Percentiles rank a stretch among this genome's conserved stretches.
phyloP scores from a whole-genome alignment of 2,329 filamentous ascomycete genomes.

The Phaeoacremonium minimum region DNA sequence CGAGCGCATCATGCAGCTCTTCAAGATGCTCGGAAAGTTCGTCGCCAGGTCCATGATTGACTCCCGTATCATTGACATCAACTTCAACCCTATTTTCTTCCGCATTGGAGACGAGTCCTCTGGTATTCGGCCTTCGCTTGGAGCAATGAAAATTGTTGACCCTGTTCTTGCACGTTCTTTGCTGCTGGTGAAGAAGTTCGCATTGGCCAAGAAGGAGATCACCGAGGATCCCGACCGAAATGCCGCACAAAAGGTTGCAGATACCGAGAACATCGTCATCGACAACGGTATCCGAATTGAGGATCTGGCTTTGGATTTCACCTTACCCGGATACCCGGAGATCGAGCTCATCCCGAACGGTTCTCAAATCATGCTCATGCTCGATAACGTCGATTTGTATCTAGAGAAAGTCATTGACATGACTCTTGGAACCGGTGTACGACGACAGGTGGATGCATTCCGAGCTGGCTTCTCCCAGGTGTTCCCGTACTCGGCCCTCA shows the following conservation, averaged over 20 bases:
- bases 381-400: slow-evolving; percentile 87
- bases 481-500: slow-evolving; percentile 89
- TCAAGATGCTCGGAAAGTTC: slow-evolving; percentile 93
- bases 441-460: slow-evolving; percentile 87
- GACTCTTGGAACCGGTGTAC: slow-evolving; percentile 85
- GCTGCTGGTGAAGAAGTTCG: slow-evolving; percentile 83
- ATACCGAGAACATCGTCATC: slow-evolving; percentile 65
- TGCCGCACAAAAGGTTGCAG: slow-evolving; percentile 64
- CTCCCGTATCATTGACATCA: slow-evolving; percentile 94
- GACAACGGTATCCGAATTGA: slow-evolving; percentile 71
- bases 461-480: slow-evolving; percentile 88
- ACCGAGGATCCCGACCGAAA: slow-evolving; percentile 66
- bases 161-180: slow-evolving; percentile 80
- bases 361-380: slow-evolving; percentile 70
- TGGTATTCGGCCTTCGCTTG: slow-evolving; percentile 75
- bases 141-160: slow-evolving; percentile 86
- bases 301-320: slow-evolving; percentile 90
- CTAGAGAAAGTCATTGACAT: slow-evolving; percentile 87
- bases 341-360: slow-evolving; percentile 81
- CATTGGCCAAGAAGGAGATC: slow-evolving; percentile 72
- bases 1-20: slow-evolving; percentile 83
- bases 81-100: slow-evolving; percentile 97
- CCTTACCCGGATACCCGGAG: slow-evolving; percentile 80
- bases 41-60: slow-evolving; percentile 98
- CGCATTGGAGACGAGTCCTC: slow-evolving; percentile 72